A percentile compares a stretch with the other conserved stretches of the same genome.
phyloP scores from a whole-genome alignment of 176 grass and related monocot genomes.

The Raddia guianensis region DNA sequence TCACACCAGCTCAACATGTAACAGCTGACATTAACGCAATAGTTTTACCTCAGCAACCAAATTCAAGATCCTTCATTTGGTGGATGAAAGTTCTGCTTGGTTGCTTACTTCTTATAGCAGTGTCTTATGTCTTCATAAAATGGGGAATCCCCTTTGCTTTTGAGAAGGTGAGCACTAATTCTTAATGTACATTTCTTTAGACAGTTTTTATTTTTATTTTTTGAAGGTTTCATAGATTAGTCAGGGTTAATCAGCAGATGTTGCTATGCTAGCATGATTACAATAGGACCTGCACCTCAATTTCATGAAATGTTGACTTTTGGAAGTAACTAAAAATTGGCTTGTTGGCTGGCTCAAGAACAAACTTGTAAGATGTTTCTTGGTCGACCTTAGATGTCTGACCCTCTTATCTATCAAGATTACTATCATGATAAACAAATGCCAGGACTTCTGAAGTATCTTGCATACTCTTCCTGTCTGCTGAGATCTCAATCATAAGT shows the following conservation, averaged over 20 bases:
- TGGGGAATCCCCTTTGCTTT: slow-evolving; percentile 90
- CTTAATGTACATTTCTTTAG: not conserved
- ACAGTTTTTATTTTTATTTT: not conserved
- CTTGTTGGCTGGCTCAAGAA: not conserved
- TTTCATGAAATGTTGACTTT: not conserved
- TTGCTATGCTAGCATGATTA: not conserved
- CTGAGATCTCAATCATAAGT: not conserved
- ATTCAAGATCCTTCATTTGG: slow-evolving; percentile 61
- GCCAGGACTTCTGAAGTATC: not conserved
- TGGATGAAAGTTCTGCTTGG: slow-evolving; percentile 77
- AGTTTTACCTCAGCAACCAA: slow-evolving; percentile 38
- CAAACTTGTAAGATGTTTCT: not conserved
- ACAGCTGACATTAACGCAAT: slow-evolving; percentile 34
- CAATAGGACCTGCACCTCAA: not conserved
- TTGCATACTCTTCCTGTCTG: not conserved
- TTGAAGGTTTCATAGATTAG: slow-evolving; percentile 12
- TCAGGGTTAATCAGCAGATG: not conserved
- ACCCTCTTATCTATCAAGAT: not conserved
- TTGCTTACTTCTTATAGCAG: slow-evolving; percentile 53
- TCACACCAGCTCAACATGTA: slow-evolving; percentile 48
- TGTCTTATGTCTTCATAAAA: slow-evolving; percentile 61
- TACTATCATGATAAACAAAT: not conserved
- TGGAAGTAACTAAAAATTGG: not conserved
- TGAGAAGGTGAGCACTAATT: slow-evolving; percentile 59
- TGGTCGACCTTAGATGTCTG: not conserved